Evolutionary conservation across 2,329 filamentous ascomycete genomes (phyloP), one percentile per base, ranked within the genome.

Genomic region (Corynespora cassiicola): DNA sequence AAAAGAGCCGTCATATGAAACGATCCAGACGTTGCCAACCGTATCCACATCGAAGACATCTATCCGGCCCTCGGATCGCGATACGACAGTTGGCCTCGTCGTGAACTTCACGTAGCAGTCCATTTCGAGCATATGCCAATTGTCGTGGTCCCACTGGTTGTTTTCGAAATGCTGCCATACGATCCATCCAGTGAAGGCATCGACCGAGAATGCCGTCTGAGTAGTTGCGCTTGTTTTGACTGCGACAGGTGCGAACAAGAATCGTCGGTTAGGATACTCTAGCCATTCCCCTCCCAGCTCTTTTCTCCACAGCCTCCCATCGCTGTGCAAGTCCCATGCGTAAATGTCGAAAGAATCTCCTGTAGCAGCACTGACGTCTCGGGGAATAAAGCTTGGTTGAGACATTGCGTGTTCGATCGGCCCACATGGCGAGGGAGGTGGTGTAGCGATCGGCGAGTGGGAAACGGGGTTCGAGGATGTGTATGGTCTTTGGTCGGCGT

Each of bases 121-220:
- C 22, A 48, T 32, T 7, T 48, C 45, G n/a, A n/a, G n/a, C n/a
- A n/a, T n/a, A 12, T 45, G 26, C 45, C 45, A 48, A 8, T 29
- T 26, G 6, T 35, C 31, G 6, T 21, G n/a, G 5, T 29, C 37
- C 32, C 36, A 47, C 11, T 37, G 20, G 15, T 31, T 38, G 12
- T 40, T 32, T 19, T 19, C 28, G 25, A 36, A 45, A 16, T 35
- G 31, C 34, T 28, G 36, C 22, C 32, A 37, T 17, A 48, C 23
- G 12, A 48, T 43, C 12, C 33, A 33, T 6, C 41, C 41, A 11
- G n/a, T 38, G 14, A n/a, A 14, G 10, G 21, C 41, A 3, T 39
- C 27, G 24, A 48, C 34, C 2, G 45, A 36, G 29, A 48, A 28
- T 7, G 45, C 45, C 6, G 28, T 39, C 16, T 45, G 41, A 11